phyloP scores from a whole-genome alignment of 2,329 filamentous ascomycete genomes.

The Hypoxylon sp. region DNA sequence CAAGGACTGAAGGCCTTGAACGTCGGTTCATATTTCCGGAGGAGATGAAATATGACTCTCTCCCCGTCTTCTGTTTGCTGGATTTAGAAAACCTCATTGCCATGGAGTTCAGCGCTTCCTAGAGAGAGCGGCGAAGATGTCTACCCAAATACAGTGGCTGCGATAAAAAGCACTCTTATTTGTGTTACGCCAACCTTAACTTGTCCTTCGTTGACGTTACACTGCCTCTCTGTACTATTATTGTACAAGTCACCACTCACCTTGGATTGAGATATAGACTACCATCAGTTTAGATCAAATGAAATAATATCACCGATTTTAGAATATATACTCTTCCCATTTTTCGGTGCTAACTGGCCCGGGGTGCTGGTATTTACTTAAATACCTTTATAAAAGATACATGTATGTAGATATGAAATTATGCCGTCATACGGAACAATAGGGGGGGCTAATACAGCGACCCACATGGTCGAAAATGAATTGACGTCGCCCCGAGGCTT shows the following conservation, averaged over 20 bases:
- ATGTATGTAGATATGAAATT: constrained; percentile 2
- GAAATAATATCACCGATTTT: constrained; percentile 1
- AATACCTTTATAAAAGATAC: background rate
- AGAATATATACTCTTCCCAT: background rate
- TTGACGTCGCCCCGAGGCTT: constrained; percentile 29
- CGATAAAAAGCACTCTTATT: background rate
- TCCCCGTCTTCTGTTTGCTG: background rate
- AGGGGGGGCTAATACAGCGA: background rate
- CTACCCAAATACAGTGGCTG: background rate
- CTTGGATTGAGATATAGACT: background rate
- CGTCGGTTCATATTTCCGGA: constrained; percentile 36
- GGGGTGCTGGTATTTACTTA: background rate
- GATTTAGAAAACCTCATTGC: background rate
- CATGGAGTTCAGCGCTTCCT: background rate
- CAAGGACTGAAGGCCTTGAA: constrained; percentile 48
- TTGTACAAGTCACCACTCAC: constrained; percentile 5
- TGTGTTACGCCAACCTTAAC: background rate
- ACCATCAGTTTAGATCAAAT: background rate
- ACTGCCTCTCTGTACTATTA: constrained; percentile 1
- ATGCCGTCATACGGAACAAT: constrained; percentile 24
- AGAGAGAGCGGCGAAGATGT: background rate
- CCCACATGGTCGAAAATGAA: constrained; percentile 19
- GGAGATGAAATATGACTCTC: constrained; percentile 8
- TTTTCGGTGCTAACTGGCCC: background rate
- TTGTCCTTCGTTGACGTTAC: background rate